Base-by-base conservation (phyloP, 768 basidiomycete genomes). In the Sporobolomyces pararoseus region DNA sequence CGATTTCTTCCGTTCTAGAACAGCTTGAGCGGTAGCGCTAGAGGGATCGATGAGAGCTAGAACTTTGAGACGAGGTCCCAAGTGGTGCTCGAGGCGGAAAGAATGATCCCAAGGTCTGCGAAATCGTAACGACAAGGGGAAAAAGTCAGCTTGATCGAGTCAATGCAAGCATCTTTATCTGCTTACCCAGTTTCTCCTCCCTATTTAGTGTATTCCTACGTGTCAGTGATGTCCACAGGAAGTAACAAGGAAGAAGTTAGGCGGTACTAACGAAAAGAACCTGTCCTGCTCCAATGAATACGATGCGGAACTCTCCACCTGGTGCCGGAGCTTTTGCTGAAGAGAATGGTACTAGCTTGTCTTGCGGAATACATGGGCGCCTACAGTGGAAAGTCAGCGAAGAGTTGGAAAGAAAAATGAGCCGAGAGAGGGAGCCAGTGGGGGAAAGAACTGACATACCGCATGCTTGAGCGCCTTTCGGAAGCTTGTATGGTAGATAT, bases 41-140 rank as follows among this genome's bases (percentile, higher is more conserved):
- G 86, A 88, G 19, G 94, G 94, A 79, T 97, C 94, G 76, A 97
- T 88, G 66, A 97, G 83, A 29, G 91, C 94, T 66, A 93, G 86
- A 64, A 97, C 90, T 80, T 92, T 94, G 79, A 96, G 88, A 72
- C 91, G 89, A 23, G 86, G 87, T 55, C 94, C 94, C 68, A 96
- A 88, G 83, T 94, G 27, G 27, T 90, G 88, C 82, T 91, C 90
- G 64, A 91, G 84, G 76, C 90, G 89, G 84, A 91, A 89, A 35
- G 89, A 91, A 78, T 92, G 90, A 79, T 93, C 91, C 90, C 90
- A 93, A 25, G 90, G 91, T 50, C 90, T 91, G 55, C 13, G 17
- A 37, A 34, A 55, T 4, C 7, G 13, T 7, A 32, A 37, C 7
- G 34, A 12, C 31, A 10, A 53, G 52, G 25, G 52, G 19, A 21